phyloP scores from a whole-genome alignment of 805 yeast genomes.

The Hanseniaspora osmophila region DNA sequence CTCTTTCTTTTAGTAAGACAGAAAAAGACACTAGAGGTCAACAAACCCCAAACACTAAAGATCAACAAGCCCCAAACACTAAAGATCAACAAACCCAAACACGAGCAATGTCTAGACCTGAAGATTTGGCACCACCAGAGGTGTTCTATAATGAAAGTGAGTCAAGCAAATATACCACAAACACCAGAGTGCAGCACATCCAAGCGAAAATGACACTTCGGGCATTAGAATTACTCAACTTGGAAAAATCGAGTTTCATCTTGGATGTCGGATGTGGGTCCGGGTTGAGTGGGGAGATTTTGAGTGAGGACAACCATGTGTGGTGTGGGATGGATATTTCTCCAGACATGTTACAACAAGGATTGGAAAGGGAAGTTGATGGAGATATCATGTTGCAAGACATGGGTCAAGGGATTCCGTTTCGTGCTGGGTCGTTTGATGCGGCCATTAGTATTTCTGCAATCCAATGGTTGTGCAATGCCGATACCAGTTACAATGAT shows the following conservation, averaged over 20 bases:
- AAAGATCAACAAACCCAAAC: no score
- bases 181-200: constrained; percentile 94
- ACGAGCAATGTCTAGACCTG: constrained; percentile 97
- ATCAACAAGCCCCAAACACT: not conserved
- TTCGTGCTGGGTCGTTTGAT: constrained; percentile 90
- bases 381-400: constrained; percentile 88
- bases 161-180: constrained; percentile 76
- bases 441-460: constrained; percentile 93
- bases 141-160: constrained; percentile 85
- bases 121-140: constrained; percentile 92
- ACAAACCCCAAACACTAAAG: not conserved
- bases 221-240: constrained; percentile 73
- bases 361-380: constrained; percentile 79
- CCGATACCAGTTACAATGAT: constrained; percentile 69
- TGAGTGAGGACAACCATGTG: constrained; percentile 69
- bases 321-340: constrained; percentile 97
- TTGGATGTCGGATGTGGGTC: constrained; percentile 96
- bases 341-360: constrained; percentile 91
- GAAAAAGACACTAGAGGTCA: no score
- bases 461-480: constrained; percentile 96
- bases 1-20: no score
- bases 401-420: constrained; percentile 88
- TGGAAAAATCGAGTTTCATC: constrained; percentile 52
- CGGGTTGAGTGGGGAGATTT: constrained; percentile 86
- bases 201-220: constrained; percentile 96